Base-by-base conservation (phyloP, 208 protist species). In the Polymyxa betae region DNA sequence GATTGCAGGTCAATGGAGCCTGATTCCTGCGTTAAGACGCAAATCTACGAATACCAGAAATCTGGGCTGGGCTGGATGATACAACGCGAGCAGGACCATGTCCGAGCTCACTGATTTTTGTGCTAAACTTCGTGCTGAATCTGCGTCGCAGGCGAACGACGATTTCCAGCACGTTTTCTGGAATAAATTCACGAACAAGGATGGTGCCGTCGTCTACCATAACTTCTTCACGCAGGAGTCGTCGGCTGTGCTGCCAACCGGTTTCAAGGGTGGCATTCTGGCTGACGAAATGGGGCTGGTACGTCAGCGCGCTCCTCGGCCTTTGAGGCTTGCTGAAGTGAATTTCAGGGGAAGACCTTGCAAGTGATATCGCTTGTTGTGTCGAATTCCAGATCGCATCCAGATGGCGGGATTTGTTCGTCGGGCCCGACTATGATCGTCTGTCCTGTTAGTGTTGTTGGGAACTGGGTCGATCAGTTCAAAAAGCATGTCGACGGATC, bases 211-310 rank as follows among this genome's bases (percentile, higher is more conserved):
- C 16, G 49, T 60, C 49, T 82, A 82, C 35, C 72, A 82, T 43
- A 82, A 82, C n/a, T 12, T 82, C 72, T 43, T 82, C 35, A 40
- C 72, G 10, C 35, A 82, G 12, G 72, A 82, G 35, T 38, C 72
- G 5, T 16, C 16, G 5, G 10, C 5, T 43, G 35, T 45, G 5
- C 35, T 82, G 72, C 72, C 72, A 82, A 82, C 72, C 10, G n/a
- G 72, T 35, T 82, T 82, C 72, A 82, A 82, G 35, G 89, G 89
- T 29, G 89, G 89, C 1, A 90, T 90, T 40, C 49, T 90, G 5
- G 89, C 89, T 64, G 89, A 90, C 45, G 89, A 90, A 90, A 90
- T 90, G 89, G 89, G 89, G 10, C 32, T 90, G 38, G 88, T 89
- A 89, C 46, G 44, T 82, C 38, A 5, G 88, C 66, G 20, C 24